A percentile compares a stretch with the other conserved stretches of the same genome.
These are phyloP conservation scores for Thermochaetoides thermophila DNA, from an alignment of 495 filamentous ascomycete genomes.

Conservation along the genomic window DNA sequence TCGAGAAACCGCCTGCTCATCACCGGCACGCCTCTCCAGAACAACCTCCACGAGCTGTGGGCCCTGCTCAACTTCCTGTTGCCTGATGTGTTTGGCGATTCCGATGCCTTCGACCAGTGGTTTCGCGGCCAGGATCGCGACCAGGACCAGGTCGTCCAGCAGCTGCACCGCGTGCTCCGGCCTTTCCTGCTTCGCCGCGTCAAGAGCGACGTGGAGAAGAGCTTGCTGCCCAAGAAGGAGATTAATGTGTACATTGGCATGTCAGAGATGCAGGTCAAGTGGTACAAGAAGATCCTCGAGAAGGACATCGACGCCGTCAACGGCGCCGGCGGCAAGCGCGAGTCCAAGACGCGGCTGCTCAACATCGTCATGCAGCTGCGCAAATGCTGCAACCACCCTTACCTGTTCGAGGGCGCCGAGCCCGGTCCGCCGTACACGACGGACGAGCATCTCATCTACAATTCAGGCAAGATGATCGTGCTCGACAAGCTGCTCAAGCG, in stretches of 20 bases:
- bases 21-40: constrained; percentile 93
- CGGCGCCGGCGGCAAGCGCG: constrained; percentile 85
- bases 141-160: constrained; percentile 92
- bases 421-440: constrained; percentile 96
- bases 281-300: constrained; percentile 98
- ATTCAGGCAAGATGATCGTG: constrained; percentile 95
- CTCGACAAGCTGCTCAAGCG: constrained; percentile 82
- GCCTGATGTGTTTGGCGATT: constrained; percentile 94
- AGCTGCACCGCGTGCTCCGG: constrained; percentile 82
- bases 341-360: constrained; percentile 96
- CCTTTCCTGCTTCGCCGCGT: constrained; percentile 93
- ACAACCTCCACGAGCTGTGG: constrained; percentile 99
- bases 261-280: constrained; percentile 98
- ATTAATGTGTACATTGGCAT: constrained; percentile 95
- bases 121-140: constrained; percentile 80
- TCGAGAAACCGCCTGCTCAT: constrained; percentile 92
- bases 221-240: constrained; percentile 92
- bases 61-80: constrained; percentile 92
- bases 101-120: constrained; percentile 97
- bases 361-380: constrained; percentile 99
- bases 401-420: constrained; percentile 95
- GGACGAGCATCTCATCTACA: constrained; percentile 87
- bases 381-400: constrained; percentile 98
- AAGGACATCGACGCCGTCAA: constrained; percentile 99
- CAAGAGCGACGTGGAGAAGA: constrained; percentile 98